phyloP scores from a whole-genome alignment of 2,329 filamentous ascomycete genomes.

The Paraconiothyrium sp. region DNA sequence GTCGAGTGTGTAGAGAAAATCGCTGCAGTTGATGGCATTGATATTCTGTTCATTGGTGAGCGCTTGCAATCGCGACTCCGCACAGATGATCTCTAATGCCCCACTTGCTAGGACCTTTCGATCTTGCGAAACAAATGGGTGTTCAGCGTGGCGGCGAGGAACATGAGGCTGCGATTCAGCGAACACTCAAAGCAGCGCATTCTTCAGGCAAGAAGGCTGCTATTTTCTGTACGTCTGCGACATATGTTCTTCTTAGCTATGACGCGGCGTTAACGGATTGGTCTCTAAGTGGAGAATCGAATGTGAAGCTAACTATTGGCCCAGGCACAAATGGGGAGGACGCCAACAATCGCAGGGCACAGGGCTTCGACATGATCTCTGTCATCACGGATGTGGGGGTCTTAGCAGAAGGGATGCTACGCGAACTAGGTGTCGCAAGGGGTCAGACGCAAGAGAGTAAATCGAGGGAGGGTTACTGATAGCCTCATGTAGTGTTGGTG shows the following conservation, averaged over 20 bases:
- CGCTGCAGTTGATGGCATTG: slow-evolving; percentile 53
- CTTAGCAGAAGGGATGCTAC: slow-evolving; percentile 2
- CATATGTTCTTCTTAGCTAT: neutral
- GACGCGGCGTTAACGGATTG: neutral
- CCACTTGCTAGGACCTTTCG: neutral
- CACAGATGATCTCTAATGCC: neutral
- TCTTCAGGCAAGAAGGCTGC: slow-evolving; percentile 1
- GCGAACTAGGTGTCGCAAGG: neutral
- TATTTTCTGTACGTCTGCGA: slow-evolving; percentile 5
- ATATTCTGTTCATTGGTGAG: slow-evolving; percentile 26
- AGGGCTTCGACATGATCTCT: slow-evolving; percentile 6
- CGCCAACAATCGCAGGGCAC: slow-evolving; percentile 1
- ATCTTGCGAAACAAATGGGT: slow-evolving; percentile 4
- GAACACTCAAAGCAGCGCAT: slow-evolving; percentile 3
- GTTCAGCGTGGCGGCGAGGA: slow-evolving; percentile 3
- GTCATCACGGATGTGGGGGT: slow-evolving; percentile 3
- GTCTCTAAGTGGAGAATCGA: neutral
- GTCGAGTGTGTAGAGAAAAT: slow-evolving; percentile 57
- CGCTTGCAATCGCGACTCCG: neutral
- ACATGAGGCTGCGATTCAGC: slow-evolving; percentile 6
- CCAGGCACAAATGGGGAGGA: slow-evolving; percentile 1
- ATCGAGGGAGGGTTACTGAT: neutral
- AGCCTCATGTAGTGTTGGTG: too few relatives aligned
- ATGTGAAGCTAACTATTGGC: neutral
- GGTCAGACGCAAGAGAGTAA: slow-evolving; percentile 1